phyloP scores from a whole-genome alignment of 805 yeast species.

The Ogataea angusta region DNA sequence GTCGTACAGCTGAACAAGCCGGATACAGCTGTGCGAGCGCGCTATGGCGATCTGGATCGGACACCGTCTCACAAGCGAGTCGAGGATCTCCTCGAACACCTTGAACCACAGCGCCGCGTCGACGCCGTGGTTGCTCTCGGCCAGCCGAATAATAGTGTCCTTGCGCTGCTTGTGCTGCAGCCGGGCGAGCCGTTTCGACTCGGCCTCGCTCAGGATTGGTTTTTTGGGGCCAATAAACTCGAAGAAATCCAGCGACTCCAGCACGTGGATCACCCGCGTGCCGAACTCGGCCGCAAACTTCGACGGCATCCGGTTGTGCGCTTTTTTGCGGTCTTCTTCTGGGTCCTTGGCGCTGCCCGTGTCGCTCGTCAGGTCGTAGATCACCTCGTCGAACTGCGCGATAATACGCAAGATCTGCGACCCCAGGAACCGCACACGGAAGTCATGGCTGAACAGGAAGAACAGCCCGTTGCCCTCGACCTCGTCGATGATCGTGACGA shows the following conservation, averaged over 20 bases:
- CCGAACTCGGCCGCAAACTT: slow-evolving; percentile 79
- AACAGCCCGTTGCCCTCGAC: slow-evolving; percentile 94
- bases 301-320: slow-evolving; percentile 58
- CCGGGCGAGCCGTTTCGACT: slow-evolving; percentile 65
- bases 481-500: slow-evolving; percentile 85
- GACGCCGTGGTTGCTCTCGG: slow-evolving; percentile 90
- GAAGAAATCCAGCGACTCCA: slow-evolving; percentile 67
- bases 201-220: slow-evolving; percentile 66
- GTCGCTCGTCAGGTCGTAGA: slow-evolving; percentile 45
- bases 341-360: slow-evolving; percentile 5
- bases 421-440: slow-evolving; percentile 69
- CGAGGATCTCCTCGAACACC: slow-evolving; percentile 72
- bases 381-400: slow-evolving; percentile 83
- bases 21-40: slow-evolving; percentile 82
- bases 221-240: slow-evolving; percentile 54
- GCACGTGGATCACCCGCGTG: slow-evolving; percentile 67
- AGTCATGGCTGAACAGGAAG: slow-evolving; percentile 85
- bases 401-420: slow-evolving; percentile 70
- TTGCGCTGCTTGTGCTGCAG: slow-evolving; percentile 54
- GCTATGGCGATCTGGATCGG: slow-evolving; percentile 94
- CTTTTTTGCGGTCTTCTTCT: slow-evolving; percentile 21
- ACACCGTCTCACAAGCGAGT: slow-evolving; percentile 69
- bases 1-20: slow-evolving; percentile 83
- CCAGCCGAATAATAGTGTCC: slow-evolving; percentile 69
- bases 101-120: slow-evolving; percentile 97